Base-by-base conservation (phyloP, 2,329 filamentous ascomycete species). In the Zymoseptoria ardabiliae region DNA sequence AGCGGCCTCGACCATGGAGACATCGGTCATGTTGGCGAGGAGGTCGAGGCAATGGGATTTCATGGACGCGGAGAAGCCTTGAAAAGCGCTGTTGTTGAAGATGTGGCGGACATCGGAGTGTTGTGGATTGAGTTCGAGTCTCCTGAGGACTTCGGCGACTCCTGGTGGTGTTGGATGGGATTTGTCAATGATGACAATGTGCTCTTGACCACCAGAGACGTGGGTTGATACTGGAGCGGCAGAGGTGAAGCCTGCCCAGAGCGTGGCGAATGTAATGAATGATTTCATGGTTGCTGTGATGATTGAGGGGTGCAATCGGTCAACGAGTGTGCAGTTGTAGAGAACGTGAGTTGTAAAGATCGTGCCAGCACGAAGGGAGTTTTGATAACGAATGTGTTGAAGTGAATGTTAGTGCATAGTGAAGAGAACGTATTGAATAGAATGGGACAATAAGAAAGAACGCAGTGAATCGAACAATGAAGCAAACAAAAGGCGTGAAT, bases 1-100 rank as follows among this genome's bases (percentile, higher is more conserved):
- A 55, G 73, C 71, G 64, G 76, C 71, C 62, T 79, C 78, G 11
- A 80, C 72, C 9, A 73, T 58, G 3, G 68, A 69, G 56, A 80
- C 68, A 50, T 78, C 75, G 9, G 66, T 61, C 72, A 78, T 74
- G 57, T 68, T 71, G 41, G 71, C 66, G 19, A 79, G 70, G 4
- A 70, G 68, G 41, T 73, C 66, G 13, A 75, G 68, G 63, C 75
- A 76, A 58, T 76, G 72, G 0, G 69, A 64, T 58, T 76, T 73
- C 66, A 78, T 76, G 17, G 70, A 70, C 8, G 77, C 71, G 49
- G 73, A 66, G 59, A 78, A 74, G 53, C 75, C 74, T 35, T 69
- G 66, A 66, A 77, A 75, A 13, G 68, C 72, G 50, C 68, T 70
- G 64, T 77, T 76, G 65, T 77, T 73, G 71, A 71, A 76, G 45